phyloP scores from a whole-genome alignment of 495 filamentous ascomycete species.

The Penicillium paxilli region DNA sequence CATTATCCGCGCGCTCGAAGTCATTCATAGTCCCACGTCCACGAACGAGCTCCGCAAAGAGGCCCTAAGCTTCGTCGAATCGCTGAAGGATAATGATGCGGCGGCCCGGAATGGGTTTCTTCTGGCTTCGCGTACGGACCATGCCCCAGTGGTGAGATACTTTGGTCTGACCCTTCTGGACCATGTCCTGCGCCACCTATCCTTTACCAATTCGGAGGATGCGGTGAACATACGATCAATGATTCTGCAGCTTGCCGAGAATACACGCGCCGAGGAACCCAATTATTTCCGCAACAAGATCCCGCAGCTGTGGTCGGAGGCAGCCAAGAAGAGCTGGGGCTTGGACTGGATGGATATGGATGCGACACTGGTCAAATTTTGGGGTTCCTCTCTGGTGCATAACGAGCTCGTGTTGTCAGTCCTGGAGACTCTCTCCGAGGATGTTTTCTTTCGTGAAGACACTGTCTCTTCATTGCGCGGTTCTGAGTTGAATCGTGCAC shows the following conservation, averaged over 20 bases:
- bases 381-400: slow-evolving; percentile 70
- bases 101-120: slow-evolving; percentile 85
- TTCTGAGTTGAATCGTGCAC: slow-evolving; percentile 77
- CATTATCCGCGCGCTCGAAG: slow-evolving; percentile 79
- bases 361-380: slow-evolving; percentile 72
- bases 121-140: slow-evolving; percentile 69
- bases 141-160: slow-evolving; percentile 81
- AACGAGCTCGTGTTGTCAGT: slow-evolving; percentile 80
- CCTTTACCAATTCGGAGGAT: slow-evolving; percentile 66
- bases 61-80: slow-evolving; percentile 79
- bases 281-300: slow-evolving; percentile 88
- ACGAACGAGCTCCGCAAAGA: slow-evolving; percentile 81
- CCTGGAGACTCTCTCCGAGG: slow-evolving; percentile 91
- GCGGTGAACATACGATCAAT: slow-evolving; percentile 64
- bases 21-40: slow-evolving; percentile 80
- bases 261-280: slow-evolving; percentile 71
- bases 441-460: slow-evolving; percentile 90
- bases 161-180: slow-evolving; percentile 92
- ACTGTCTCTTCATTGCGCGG: slow-evolving; percentile 78
- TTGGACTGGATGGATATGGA: slow-evolving; percentile 96
- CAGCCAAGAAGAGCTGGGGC: slow-evolving; percentile 91
- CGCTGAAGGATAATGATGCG: slow-evolving; percentile 71
- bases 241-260: slow-evolving; percentile 76
- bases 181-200: slow-evolving; percentile 79
- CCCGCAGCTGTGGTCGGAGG: slow-evolving; percentile 91